Evolutionary conservation across 495 filamentous ascomycete genomes (phyloP).

Genomic region (Annulohypoxylon moriforme): DNA sequence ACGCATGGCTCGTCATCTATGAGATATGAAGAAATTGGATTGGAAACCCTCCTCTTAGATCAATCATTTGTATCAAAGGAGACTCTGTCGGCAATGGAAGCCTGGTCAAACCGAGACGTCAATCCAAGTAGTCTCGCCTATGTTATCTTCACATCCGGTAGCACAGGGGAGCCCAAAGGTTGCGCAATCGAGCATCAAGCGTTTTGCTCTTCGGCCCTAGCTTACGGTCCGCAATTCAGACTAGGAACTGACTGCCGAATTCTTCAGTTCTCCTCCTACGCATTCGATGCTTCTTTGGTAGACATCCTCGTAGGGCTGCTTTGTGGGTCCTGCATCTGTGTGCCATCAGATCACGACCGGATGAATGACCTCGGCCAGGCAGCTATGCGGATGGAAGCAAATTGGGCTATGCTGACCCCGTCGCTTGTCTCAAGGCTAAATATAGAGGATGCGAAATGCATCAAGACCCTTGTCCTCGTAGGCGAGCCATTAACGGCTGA

Average conservation of each 20-base stretch:
- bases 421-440: constrained; percentile 56
- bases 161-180: constrained; percentile 43
- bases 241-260: constrained; percentile 40
- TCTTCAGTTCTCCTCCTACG: constrained; percentile 71
- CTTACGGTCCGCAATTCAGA: background rate
- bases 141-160: constrained; percentile 14
- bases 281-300: constrained; percentile 68
- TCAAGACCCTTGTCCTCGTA: constrained; percentile 34
- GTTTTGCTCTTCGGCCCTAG: background rate
- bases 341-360: constrained; percentile 51
- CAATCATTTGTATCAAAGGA: background rate
- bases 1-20: background rate
- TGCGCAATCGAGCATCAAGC: constrained; percentile 30
- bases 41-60: background rate
- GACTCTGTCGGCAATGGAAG: background rate
- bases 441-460: background rate
- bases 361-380: constrained; percentile 38
- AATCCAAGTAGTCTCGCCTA: background rate
- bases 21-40: background rate
- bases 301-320: constrained; percentile 69
- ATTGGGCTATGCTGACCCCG: constrained; percentile 55
- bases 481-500: background rate
- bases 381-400: background rate
- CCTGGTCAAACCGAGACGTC: background rate
- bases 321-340: constrained; percentile 58